phyloP scores from a whole-genome alignment of 495 filamentous ascomycete species.

The Neurospora tetraspora region DNA sequence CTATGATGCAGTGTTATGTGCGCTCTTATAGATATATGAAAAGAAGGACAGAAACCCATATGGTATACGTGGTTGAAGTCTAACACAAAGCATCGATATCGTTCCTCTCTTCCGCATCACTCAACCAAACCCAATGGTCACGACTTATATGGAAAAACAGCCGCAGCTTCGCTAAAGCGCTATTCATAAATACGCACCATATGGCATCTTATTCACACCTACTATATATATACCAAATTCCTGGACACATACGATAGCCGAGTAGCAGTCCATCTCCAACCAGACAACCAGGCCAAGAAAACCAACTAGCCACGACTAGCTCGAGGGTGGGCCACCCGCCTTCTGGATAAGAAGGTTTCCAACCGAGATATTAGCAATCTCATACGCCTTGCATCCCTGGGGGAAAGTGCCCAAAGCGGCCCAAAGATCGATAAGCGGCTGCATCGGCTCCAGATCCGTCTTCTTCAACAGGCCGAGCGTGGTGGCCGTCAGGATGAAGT shows the following conservation, averaged over 20 bases:
- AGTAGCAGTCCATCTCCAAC: not conserved
- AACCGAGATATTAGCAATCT: conserved; percentile 40
- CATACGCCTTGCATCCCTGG: conserved; percentile 50
- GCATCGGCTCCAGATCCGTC: conserved; percentile 88
- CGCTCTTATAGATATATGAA: not conserved
- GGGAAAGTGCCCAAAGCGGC: conserved; percentile 75
- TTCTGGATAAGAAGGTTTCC: conserved; percentile 37
- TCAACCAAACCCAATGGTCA: not conserved
- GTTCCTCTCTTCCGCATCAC: not conserved
- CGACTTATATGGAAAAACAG: not conserved
- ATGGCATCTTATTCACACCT: not conserved
- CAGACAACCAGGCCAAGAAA: not conserved
- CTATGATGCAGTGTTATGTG: not conserved
- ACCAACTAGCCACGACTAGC: not conserved
- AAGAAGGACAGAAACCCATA: not conserved
- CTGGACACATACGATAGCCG: not conserved
- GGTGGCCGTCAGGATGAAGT: conserved; percentile 83
- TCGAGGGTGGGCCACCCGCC: conserved; percentile 22
- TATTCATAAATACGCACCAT: not conserved
- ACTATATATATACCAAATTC: not conserved
- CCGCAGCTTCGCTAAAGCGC: not conserved
- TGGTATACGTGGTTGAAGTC: not conserved
- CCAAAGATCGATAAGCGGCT: conserved; percentile 84
- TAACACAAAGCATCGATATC: not conserved
- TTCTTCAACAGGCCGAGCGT: conserved; percentile 74